Percentiles rank a stretch among this genome's conserved stretches.
phyloP scores from a whole-genome alignment of 2,329 filamentous ascomycete species.

The Pseudogymnoascus sp. region DNA sequence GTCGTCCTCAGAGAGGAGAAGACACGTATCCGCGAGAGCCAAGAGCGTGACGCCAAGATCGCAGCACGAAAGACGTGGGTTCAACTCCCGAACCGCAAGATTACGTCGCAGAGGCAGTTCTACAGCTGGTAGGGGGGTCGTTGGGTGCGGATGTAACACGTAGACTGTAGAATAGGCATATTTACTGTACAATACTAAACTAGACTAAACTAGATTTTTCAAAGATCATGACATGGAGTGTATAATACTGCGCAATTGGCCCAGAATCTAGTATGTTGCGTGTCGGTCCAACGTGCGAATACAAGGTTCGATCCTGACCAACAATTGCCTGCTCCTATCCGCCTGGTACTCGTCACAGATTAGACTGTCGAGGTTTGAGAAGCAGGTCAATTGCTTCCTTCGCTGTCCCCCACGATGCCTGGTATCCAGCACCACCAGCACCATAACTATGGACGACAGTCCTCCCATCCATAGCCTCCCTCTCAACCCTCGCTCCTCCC shows the following conservation, averaged over 20 bases:
- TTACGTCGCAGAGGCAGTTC: conserved; percentile 79
- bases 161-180: conserved; percentile 2
- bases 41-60: conserved; percentile 70
- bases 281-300: background rate
- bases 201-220: conserved; percentile 2
- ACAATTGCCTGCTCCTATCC: background rate
- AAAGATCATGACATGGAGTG: background rate
- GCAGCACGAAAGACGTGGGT: conserved; percentile 73
- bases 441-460: conserved; percentile 36
- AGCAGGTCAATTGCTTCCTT: conserved; percentile 19
- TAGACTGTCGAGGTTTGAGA: background rate
- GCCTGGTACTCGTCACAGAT: background rate
- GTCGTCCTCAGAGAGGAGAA: conserved; percentile 89
- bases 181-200: conserved; percentile 7
- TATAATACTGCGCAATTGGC: background rate
- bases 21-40: conserved; percentile 71
- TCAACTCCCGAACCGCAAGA: conserved; percentile 75
- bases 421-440: conserved; percentile 37
- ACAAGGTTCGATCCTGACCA: background rate
- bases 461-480: conserved; percentile 19
- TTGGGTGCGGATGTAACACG: background rate
- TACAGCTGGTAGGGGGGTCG: conserved; percentile 66
- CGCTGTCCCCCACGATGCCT: conserved; percentile 28
- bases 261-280: background rate
- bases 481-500: conserved; percentile 27